Conservation (phyloP, 441 rosid genomes). For the Brassica balearica region DNA sequence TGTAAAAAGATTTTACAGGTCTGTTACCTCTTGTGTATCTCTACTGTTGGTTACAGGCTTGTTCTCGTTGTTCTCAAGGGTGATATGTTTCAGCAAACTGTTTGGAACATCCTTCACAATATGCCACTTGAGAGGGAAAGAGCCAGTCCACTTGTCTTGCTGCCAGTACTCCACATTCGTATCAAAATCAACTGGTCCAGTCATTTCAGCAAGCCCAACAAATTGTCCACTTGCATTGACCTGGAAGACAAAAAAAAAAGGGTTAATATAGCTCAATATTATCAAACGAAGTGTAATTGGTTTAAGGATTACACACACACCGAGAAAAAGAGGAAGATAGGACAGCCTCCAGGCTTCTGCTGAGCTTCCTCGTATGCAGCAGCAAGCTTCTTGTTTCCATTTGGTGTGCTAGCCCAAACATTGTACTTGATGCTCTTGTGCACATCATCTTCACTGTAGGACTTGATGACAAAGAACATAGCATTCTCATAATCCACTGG, state of each 20-base stretch:
- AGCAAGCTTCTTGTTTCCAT: conserved; percentile 90
- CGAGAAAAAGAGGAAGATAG: conserved; percentile 38
- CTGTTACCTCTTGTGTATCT: too few species aligned
- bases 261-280: not conserved
- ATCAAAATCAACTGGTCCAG: conserved; percentile 84
- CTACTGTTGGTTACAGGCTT: too few species aligned
- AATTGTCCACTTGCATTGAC: conserved; percentile 96
- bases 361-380: conserved; percentile 76
- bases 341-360: conserved; percentile 65
- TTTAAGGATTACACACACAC: not conserved
- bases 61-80: too few species aligned
- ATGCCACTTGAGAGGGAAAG: too few species aligned
- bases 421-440: conserved; percentile 90
- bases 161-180: conserved; percentile 52
- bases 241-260: conserved; percentile 41
- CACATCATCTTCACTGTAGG: conserved; percentile 94
- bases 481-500: conserved; percentile 66
- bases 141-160: too few species aligned
- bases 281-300: not conserved
- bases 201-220: conserved; percentile 95
- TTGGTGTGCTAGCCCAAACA: conserved; percentile 98
- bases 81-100: too few species aligned
- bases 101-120: too few species aligned
- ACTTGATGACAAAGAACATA: conserved; percentile 88
- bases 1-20: not conserved